phyloP scores from a whole-genome alignment of 2,329 filamentous ascomycete genomes.

The Alternaria ventricosa region DNA sequence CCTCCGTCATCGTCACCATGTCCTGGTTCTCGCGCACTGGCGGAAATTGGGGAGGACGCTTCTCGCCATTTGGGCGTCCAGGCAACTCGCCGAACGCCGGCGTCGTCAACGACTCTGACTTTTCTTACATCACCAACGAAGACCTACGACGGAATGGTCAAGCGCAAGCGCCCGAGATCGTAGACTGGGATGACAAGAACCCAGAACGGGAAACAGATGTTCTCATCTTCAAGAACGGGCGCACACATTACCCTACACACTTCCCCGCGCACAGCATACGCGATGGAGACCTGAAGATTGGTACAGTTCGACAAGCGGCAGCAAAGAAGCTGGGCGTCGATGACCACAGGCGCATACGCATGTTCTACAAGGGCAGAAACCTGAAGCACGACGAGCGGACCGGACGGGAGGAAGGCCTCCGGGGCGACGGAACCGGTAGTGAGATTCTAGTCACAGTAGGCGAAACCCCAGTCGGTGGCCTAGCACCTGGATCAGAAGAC shows the following conservation, averaged over 20 bases:
- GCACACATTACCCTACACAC: constrained; percentile 69
- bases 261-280: constrained; percentile 79
- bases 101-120: constrained; percentile 77
- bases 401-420: constrained; percentile 65
- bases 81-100: constrained; percentile 48
- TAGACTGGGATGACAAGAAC: constrained; percentile 49
- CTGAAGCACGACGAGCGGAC: constrained; percentile 68
- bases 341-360: constrained; percentile 64
- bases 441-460: constrained; percentile 67
- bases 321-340: constrained; percentile 70
- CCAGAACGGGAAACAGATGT: constrained; percentile 69
- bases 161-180: constrained; percentile 50
- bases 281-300: constrained; percentile 72
- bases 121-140: constrained; percentile 81
- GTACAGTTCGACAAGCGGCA: constrained; percentile 71
- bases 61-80: constrained; percentile 57
- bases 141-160: constrained; percentile 62
- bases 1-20: constrained; percentile 52
- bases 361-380: constrained; percentile 76
- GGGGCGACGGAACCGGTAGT: constrained; percentile 62
- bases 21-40: constrained; percentile 57
- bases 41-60: constrained; percentile 52
- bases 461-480: constrained; percentile 55
- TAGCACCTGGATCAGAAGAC: constrained; percentile 48
- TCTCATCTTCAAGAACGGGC: constrained; percentile 72